Percentiles rank a stretch among this genome's conserved stretches.
These are phyloP conservation scores for Tolypocladium nubicola DNA, from an alignment of 2,329 filamentous ascomycete species.

Conservation along the genomic window DNA sequence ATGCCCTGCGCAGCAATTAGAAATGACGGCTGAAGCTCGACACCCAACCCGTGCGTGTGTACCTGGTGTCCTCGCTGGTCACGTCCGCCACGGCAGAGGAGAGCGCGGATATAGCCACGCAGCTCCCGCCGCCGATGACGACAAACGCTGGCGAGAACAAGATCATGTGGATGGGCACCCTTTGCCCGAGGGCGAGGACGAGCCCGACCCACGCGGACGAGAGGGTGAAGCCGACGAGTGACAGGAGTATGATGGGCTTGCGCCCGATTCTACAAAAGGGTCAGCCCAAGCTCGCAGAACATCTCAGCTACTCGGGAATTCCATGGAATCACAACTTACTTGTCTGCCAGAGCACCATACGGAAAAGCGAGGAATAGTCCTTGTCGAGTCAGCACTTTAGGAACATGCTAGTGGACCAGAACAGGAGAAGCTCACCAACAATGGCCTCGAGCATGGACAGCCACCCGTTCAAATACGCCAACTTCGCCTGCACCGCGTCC, in stretches of 20 bases:
- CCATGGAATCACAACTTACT: neutral
- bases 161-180: constrained; percentile 1
- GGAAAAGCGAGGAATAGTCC: constrained; percentile 1
- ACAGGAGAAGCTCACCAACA: neutral
- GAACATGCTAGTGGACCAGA: neutral
- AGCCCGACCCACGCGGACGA: neutral
- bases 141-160: constrained; percentile 6
- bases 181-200: constrained; percentile 2
- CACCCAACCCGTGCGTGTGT: neutral
- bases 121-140: constrained; percentile 9
- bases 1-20: neutral
- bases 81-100: constrained; percentile 11
- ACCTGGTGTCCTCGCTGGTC: constrained; percentile 1
- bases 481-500: constrained; percentile 1
- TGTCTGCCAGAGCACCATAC: constrained; percentile 4
- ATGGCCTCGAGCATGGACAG: constrained; percentile 2
- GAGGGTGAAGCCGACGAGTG: constrained; percentile 1
- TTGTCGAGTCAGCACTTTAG: neutral
- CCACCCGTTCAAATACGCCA: constrained; percentile 2
- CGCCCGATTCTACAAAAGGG: constrained; percentile 1
- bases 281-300: neutral
- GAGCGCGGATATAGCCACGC: constrained; percentile 8
- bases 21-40: neutral
- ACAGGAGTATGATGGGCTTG: constrained; percentile 2
- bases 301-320: no score